Conservation (phyloP, 352 stramenopile genomes). For the Aphanomyces stellatus region DNA sequence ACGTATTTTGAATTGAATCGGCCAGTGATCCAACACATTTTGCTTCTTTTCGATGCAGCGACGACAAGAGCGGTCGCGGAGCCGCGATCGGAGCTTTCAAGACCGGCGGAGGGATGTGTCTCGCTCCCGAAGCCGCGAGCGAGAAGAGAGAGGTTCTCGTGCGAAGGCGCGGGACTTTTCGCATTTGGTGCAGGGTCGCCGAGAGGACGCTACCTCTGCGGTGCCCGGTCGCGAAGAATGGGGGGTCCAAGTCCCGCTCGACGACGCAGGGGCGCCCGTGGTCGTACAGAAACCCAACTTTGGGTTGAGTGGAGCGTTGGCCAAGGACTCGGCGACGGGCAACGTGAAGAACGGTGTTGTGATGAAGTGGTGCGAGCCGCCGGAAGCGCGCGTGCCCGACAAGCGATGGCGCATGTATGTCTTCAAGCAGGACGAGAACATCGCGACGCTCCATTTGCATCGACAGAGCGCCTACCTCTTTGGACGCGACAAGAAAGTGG, state of each 20-base stretch:
- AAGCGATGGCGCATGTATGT: conserved; percentile 95
- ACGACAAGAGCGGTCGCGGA: conserved; percentile 4
- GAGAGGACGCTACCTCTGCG: not conserved
- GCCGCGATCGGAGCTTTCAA: not conserved
- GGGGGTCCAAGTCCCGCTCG: conserved; percentile 51
- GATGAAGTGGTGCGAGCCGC: conserved; percentile 96
- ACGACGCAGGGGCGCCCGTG: conserved; percentile 27
- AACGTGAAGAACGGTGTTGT: conserved; percentile 96
- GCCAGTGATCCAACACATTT: too few species aligned
- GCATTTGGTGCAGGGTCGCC: not conserved
- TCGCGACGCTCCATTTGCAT: conserved; percentile 93
- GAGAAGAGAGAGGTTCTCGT: not conserved
- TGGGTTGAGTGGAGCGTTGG: conserved; percentile 93
- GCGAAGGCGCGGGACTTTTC: conserved; percentile 10
- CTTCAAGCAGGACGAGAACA: conserved; percentile 87
- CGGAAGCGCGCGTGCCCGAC: conserved; percentile 87
- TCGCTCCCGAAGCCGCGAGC: conserved; percentile 1
- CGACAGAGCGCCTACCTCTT: conserved; percentile 93
- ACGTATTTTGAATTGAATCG: too few species aligned
- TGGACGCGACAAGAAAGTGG: conserved; percentile 90
- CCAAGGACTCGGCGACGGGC: conserved; percentile 91
- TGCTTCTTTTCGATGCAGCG: not conserved
- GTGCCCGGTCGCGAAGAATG: not conserved
- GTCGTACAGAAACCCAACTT: conserved; percentile 94
- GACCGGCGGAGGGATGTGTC: not conserved